Evolutionary conservation across 495 filamentous ascomycete species (phyloP).

Genomic region (Sporormia fimetaria): DNA sequence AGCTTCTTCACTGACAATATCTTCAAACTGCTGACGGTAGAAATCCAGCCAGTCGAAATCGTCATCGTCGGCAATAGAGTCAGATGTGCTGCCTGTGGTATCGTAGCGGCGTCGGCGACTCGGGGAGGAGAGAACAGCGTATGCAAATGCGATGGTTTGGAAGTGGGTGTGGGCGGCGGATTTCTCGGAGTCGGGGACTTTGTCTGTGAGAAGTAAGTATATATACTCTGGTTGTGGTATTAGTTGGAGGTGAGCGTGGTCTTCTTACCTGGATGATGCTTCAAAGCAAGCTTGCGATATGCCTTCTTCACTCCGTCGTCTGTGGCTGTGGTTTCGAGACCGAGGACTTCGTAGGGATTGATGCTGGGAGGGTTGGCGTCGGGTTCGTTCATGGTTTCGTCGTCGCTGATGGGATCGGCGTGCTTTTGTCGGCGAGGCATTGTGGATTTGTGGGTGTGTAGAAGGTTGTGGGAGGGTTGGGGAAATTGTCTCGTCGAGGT

Average conservation of each 20-base stretch:
- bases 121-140: slow-evolving; percentile 78
- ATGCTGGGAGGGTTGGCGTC: slow-evolving; percentile 31
- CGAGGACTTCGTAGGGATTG: slow-evolving; percentile 35
- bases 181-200: slow-evolving; percentile 52
- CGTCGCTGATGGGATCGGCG: slow-evolving; percentile 5
- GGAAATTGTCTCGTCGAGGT: no score
- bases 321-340: slow-evolving; percentile 28
- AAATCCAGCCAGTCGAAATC: slow-evolving; percentile 86
- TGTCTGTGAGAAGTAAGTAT: slow-evolving; percentile 44
- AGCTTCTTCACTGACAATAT: slow-evolving; percentile 53
- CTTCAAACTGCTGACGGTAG: slow-evolving; percentile 68
- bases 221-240: neutral
- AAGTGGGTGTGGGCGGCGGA: slow-evolving; percentile 64
- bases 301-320: slow-evolving; percentile 34
- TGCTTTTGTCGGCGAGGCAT: neutral
- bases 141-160: slow-evolving; percentile 85
- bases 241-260: neutral
- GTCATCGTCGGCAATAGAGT: slow-evolving; percentile 60
- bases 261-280: slow-evolving; percentile 33
- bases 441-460: neutral
- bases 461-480: no score
- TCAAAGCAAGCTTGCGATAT: slow-evolving; percentile 35
- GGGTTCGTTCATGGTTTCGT: slow-evolving; percentile 6
- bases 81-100: slow-evolving; percentile 72
- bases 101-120: slow-evolving; percentile 74